A percentile compares a stretch with the other conserved stretches of the same genome.
Evolutionary conservation across 257 asterid species (phyloP).

Genomic region (Echium plantagineum): DNA sequence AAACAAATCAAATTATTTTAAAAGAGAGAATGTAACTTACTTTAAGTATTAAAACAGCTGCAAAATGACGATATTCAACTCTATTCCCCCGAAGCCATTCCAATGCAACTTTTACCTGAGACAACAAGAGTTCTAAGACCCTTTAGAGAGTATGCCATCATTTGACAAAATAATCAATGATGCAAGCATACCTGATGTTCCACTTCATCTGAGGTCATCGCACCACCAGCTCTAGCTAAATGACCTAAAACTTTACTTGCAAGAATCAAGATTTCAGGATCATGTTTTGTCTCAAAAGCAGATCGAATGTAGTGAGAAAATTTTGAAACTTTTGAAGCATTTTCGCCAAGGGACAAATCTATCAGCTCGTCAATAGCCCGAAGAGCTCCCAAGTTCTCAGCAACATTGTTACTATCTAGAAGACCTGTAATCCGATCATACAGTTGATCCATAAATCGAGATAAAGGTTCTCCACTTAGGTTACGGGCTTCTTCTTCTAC

Average conservation of each 20-base stretch:
- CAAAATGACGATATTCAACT: conserved; percentile 87
- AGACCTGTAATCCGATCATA: conserved; percentile 72
- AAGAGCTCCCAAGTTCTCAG: conserved; percentile 90
- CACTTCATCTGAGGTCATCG: conserved; percentile 99
- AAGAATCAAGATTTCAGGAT: conserved; percentile 70
- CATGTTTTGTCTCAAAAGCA: conserved; percentile 86
- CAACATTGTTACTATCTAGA: conserved; percentile 72
- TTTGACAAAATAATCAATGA: conserved; percentile 11
- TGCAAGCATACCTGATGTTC: conserved; percentile 63
- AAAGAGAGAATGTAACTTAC: conserved; percentile 29
- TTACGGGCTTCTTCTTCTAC: conserved; percentile 91
- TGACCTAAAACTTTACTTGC: conserved; percentile 95
- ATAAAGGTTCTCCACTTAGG: conserved; percentile 73
- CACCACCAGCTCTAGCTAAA: conserved; percentile 99
- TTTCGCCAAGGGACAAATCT: conserved; percentile 81
- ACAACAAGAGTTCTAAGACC: conserved; percentile 18
- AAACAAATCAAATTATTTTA: neutral
- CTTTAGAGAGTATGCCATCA: neutral
- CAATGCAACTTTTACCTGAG: conserved; percentile 79
- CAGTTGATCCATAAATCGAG: conserved; percentile 84
- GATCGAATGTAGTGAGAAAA: conserved; percentile 77
- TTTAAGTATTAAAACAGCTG: conserved; percentile 86
- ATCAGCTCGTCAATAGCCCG: conserved; percentile 95
- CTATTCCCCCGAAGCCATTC: conserved; percentile 95
- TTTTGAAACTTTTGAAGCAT: conserved; percentile 84